Evolutionary conservation across 768 basidiomycete species (phyloP), one percentile per base, ranked within the genome.

Genomic region (Lactarius sanguifluus): DNA sequence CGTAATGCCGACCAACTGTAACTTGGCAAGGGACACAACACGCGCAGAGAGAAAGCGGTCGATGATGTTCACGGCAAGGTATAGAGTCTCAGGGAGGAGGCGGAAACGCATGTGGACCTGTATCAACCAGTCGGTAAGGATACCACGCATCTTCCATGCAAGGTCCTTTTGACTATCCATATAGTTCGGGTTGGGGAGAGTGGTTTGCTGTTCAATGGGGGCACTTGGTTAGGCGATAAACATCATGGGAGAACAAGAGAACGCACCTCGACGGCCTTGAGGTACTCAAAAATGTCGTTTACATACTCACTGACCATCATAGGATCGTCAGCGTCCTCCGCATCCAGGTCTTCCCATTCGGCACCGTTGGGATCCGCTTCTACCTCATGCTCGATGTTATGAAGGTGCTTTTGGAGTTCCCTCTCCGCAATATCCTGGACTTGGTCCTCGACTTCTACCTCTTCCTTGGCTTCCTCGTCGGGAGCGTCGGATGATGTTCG

Each of bases 261-360:
- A 58, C 81, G 57, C 73, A 95, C 95, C 85, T 98, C 94, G 66
- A 88, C 81, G 67, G 85, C 79, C 75, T 89, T 91, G 79, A 98
- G 83, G 78, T 99, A 98, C 64, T 90, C 80, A 79, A 95, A 96
- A 68, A 98, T 95, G 65, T 98, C 97, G 30, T 81, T 81, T 59
- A 97, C 96, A 73, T 99, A 99, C 77, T 98, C 94, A 79, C 89
- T 90, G 70, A 97, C 96, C 96, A 98, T 98, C 67, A 93, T 81
- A 16, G 96, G 97, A 73, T 99, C 96, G 59, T 95, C 94, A 61
- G 81, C 86, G 75, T 98, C 96, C 25, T 96, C 94, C 1, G 86
- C 87, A 70, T 98, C 95, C 18, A 98, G 83, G 73, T 98, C 96
- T 36, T 91, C 91, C 96, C 94, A 98, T 74, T 82, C 79, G 73